Conservation (phyloP, 345 rosid species). For the Capsella bursapastoris region DNA sequence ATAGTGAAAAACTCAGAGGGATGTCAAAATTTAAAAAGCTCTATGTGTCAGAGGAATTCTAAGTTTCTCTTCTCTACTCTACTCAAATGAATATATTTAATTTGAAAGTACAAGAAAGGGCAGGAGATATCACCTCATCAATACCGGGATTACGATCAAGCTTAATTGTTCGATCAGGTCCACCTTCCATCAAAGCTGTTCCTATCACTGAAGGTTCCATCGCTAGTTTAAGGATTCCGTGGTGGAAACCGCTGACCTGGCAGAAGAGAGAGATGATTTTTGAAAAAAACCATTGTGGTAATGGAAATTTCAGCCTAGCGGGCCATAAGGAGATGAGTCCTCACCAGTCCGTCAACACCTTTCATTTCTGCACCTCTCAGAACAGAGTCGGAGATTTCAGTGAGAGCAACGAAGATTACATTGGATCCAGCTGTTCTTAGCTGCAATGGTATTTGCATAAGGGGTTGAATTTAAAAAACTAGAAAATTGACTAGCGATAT, state of each 20-base stretch:
- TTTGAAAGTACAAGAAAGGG: constrained; percentile 18
- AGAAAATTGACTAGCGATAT: constrained; percentile 14
- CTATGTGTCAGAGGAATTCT: neutral
- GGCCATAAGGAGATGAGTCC: constrained; percentile 27
- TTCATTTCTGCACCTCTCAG: constrained; percentile 88
- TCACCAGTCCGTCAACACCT: constrained; percentile 96
- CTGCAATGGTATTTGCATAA: constrained; percentile 57
- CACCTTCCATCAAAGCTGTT: constrained; percentile 85
- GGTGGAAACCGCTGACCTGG: constrained; percentile 85
- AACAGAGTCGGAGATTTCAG: constrained; percentile 91
- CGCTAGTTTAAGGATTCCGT: constrained; percentile 88
- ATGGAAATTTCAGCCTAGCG: constrained; percentile 6
- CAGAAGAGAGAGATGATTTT: constrained; percentile 24
- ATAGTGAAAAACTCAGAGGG: constrained; percentile 15
- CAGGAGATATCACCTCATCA: constrained; percentile 70
- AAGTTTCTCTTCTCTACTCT: constrained; percentile 10
- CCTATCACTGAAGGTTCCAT: constrained; percentile 95
- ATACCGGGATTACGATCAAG: constrained; percentile 87
- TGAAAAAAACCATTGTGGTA: neutral
- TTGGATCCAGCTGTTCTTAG: constrained; percentile 87
- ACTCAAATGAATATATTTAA: constrained; percentile 4
- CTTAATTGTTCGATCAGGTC: constrained; percentile 86
- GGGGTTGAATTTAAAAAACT: constrained; percentile 24
- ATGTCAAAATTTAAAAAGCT: constrained; percentile 7
- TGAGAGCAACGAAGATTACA: constrained; percentile 77